Evolutionary conservation across 768 basidiomycete species (phyloP), one percentile per base, ranked within the genome.

Genomic region (Cystofilobasidium bisporidii): DNA sequence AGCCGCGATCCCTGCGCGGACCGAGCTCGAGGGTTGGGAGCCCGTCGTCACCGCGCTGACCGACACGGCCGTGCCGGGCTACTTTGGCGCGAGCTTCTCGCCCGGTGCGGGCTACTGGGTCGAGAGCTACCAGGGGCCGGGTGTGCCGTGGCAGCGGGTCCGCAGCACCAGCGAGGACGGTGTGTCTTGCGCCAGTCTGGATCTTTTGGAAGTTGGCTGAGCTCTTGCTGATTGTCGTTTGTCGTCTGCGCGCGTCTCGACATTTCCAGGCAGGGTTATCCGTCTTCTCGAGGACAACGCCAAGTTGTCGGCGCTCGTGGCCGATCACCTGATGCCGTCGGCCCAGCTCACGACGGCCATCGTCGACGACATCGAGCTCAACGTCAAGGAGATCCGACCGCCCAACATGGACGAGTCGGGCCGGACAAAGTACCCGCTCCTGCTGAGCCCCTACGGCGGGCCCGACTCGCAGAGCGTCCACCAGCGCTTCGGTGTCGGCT

Each of bases 381-480:
- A 96, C 76, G 88, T 89, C 64, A 82, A 88, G 73, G 93, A 97
- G 79, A 83, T 94, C 72, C 84, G 90, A 20, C 96, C 96, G 22
- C 91, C 91, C 5, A 82, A 83, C 67, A 88, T 98, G 86, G 96
- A 99, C 72, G 86, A 88, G 72, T 87, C 90, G 26, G 96, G 96
- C n/a, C 85, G 89, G 53, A 90, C 87, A 12, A 92, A 94, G 76
- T 98, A 99, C 74, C 89, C 96, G 0, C 91, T 97, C 26, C 80
- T 99, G 33, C 91, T 98, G 81, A 81, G 83, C 53, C 89, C 94
- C 84, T 93, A 99, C 73, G 93, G 93, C 48, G 96, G 96, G 3
- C 96, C 96, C 5, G 81, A 78, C 67, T 89, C 88, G 61, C 96
- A 99, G 74, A 77, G 82, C 69, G 89, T 93, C 33, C 80, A 86